Conservation (phyloP, 192 early-diverging fungal species). For the Radiomyces spectabilis region DNA sequence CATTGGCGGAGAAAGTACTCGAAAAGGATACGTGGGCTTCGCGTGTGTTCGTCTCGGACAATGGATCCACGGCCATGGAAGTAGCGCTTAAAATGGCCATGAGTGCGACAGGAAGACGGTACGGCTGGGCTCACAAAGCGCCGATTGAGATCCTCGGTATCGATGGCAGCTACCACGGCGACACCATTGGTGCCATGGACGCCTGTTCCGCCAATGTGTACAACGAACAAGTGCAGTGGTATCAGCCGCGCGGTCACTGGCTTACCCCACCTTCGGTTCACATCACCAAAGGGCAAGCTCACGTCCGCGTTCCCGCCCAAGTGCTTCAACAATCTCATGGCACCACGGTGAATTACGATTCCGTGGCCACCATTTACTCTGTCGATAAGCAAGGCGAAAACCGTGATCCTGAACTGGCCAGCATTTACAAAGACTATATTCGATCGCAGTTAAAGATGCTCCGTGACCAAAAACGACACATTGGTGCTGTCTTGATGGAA, state of each 20-base stretch:
- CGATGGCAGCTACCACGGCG: slow-evolving; percentile 78
- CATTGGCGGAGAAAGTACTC: slow-evolving; percentile 51
- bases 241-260: slow-evolving; percentile 59
- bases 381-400: slow-evolving; percentile 1
- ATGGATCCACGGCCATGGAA: slow-evolving; percentile 76
- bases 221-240: slow-evolving; percentile 67
- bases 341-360: slow-evolving; percentile 7
- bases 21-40: slow-evolving; percentile 54
- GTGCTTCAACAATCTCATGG: too few species aligned
- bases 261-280: slow-evolving; percentile 56
- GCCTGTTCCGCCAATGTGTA: slow-evolving; percentile 65
- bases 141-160: slow-evolving; percentile 57
- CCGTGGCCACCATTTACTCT: slow-evolving; percentile 5
- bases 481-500: slow-evolving; percentile 65
- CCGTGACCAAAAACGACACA: slow-evolving; percentile 29
- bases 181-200: slow-evolving; percentile 83
- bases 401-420: slow-evolving; percentile 13
- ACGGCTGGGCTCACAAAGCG: slow-evolving; percentile 20
- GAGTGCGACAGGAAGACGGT: slow-evolving; percentile 36
- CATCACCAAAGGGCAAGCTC: slow-evolving; percentile 36
- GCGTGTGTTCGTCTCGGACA: slow-evolving; percentile 75
- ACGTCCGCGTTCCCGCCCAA: slow-evolving; percentile 30
- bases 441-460: slow-evolving; percentile 23
- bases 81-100: slow-evolving; percentile 79
- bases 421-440: slow-evolving; percentile 38